Percentiles rank a stretch among this genome's conserved stretches.
Evolutionary conservation across 2,329 filamentous ascomycete species (phyloP).

Genomic region (Verticillium dahliae): DNA sequence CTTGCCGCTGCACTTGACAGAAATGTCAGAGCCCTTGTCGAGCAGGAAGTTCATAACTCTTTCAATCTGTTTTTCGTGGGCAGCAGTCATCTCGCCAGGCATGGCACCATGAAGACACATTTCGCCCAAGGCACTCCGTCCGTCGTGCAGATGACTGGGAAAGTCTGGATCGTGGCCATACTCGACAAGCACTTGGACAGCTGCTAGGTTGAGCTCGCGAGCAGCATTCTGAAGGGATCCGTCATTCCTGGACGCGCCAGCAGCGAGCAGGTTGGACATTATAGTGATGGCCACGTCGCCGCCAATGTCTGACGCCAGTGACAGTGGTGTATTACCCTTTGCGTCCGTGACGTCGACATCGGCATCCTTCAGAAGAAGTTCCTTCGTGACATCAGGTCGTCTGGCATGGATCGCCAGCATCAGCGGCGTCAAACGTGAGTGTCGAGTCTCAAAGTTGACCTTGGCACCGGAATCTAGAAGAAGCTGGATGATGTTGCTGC

Average conservation of each 20-base stretch:
- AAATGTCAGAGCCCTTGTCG: slow-evolving; percentile 48
- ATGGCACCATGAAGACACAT: slow-evolving; percentile 52
- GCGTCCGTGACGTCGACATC: slow-evolving; percentile 53
- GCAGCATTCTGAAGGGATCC: slow-evolving; percentile 62
- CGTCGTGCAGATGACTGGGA: slow-evolving; percentile 54
- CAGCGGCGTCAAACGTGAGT: slow-evolving; percentile 49
- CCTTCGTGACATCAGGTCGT: slow-evolving; percentile 50
- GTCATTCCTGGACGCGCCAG: slow-evolving; percentile 53
- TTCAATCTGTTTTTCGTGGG: slow-evolving; percentile 47
- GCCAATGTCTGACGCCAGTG: slow-evolving; percentile 50
- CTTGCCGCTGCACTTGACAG: slow-evolving; percentile 49
- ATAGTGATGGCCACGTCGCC: slow-evolving; percentile 47
- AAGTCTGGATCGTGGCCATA: slow-evolving; percentile 59
- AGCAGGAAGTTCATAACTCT: slow-evolving; percentile 51
- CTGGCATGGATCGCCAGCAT: slow-evolving; percentile 51
- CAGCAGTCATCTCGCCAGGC: slow-evolving; percentile 32
- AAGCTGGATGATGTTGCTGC: slow-evolving; percentile 48
- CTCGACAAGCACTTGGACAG: slow-evolving; percentile 50
- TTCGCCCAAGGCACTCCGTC: slow-evolving; percentile 57
- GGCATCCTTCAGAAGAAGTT: slow-evolving; percentile 50
- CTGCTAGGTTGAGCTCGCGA: slow-evolving; percentile 48
- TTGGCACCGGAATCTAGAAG: slow-evolving; percentile 50
- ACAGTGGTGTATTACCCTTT: slow-evolving; percentile 51
- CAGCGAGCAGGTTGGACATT: slow-evolving; percentile 47
- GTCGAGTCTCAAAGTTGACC: slow-evolving; percentile 45